A percentile compares a stretch with the other conserved stretches of the same genome.
Conservation (phyloP, 2,329 filamentous ascomycete species). For the Cercospora brassicicola region DNA sequence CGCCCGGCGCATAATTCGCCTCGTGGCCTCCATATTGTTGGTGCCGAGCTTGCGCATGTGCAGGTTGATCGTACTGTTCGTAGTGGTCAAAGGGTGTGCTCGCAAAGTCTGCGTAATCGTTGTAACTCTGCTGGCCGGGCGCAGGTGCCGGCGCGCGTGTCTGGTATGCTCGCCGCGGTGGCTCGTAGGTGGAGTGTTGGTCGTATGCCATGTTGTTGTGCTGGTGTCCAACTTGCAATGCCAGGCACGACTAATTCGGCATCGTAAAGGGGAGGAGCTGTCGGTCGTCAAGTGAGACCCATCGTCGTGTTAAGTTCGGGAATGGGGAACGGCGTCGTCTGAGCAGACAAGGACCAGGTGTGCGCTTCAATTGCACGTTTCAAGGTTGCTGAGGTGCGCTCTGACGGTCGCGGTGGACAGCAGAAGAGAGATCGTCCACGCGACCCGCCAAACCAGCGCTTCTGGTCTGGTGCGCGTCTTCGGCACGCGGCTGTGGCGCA, state of each 20-base stretch:
- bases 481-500: not conserved
- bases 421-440: not conserved
- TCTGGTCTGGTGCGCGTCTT: not conserved
- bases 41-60: conserved; percentile 19
- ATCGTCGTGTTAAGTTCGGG: not conserved
- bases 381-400: not conserved
- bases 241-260: not conserved
- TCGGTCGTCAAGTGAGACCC: not conserved
- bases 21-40: conserved; percentile 18
- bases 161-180: conserved; percentile 27
- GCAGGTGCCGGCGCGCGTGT: conserved; percentile 19
- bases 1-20: conserved; percentile 15
- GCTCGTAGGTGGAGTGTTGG: conserved; percentile 28
- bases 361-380: not conserved
- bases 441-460: not conserved
- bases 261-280: not conserved
- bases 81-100: conserved; percentile 25
- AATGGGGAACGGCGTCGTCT: not conserved
- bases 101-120: conserved; percentile 22
- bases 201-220: conserved; percentile 31
- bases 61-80: conserved; percentile 23
- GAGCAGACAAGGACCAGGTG: not conserved
- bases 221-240: conserved; percentile 1
- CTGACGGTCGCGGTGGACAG: not conserved
- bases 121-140: conserved; percentile 17